Conservation (phyloP, 306 rosid species). For the Fragaria iinumae region DNA sequence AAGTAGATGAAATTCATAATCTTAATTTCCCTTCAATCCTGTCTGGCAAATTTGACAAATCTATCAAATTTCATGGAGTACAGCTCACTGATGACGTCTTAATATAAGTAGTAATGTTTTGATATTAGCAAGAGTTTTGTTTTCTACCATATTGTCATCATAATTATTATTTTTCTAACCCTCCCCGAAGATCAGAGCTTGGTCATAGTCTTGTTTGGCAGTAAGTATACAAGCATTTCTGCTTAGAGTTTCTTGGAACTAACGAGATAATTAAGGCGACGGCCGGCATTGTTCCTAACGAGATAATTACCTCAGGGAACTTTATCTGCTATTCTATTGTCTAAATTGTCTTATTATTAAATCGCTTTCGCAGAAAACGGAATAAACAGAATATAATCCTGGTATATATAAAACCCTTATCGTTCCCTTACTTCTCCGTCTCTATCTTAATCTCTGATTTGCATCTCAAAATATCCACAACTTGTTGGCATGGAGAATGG, state of each 20-base stretch:
- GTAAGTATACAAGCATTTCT: background rate
- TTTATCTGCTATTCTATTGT: background rate
- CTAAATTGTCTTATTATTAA: background rate
- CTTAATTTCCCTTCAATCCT: background rate
- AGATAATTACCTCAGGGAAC: background rate
- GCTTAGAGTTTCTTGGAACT: background rate
- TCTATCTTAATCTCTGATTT: background rate
- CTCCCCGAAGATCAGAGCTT: background rate
- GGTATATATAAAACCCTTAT: background rate
- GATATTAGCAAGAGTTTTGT: no score
- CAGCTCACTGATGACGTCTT: background rate
- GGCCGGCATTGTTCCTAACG: background rate
- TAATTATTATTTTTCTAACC: no score
- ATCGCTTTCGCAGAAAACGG: background rate
- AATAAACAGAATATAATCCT: background rate
- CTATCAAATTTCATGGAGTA: no score
- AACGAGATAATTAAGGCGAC: background rate
- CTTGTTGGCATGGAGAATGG: no score
- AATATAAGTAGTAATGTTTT: background rate
- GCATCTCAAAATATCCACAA: background rate
- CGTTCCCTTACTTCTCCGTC: background rate
- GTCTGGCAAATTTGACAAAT: background rate
- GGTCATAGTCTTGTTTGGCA: background rate
- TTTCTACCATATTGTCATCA: no score
- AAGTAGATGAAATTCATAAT: background rate